These are phyloP conservation scores for Periconia macrospinosa DNA, from an alignment of 2,329 filamentous ascomycete species.

Conservation along the genomic window DNA sequence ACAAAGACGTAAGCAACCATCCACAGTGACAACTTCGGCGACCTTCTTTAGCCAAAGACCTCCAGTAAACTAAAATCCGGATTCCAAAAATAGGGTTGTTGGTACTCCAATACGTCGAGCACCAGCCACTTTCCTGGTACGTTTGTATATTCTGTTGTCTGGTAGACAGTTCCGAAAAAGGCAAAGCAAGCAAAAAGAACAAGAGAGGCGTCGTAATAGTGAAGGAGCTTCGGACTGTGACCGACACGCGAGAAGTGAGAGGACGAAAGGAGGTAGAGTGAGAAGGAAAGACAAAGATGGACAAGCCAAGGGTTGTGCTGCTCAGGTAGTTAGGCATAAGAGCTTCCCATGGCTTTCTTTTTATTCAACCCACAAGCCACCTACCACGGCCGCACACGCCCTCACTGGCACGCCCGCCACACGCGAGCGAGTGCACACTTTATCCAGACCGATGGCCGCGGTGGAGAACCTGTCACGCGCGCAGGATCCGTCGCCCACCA, in stretches of 20 bases:
- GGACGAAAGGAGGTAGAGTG: no score
- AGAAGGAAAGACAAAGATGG: no score
- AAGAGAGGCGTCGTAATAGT: background rate
- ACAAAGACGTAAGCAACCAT: background rate
- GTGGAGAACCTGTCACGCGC: background rate
- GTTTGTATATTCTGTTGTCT: background rate
- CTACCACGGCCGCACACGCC: background rate
- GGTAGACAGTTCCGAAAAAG: background rate
- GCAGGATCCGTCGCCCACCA: background rate
- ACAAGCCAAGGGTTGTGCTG: no score
- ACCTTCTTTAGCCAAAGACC: background rate
- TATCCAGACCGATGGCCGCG: background rate
- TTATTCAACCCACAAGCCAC: background rate
- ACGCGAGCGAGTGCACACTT: background rate
- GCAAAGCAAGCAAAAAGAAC: background rate
- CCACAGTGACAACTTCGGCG: background rate
- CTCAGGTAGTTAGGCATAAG: no score
- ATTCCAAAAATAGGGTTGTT: background rate
- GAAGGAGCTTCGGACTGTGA: background rate
- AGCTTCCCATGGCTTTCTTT: no score
- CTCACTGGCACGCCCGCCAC: background rate
- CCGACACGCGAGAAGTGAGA: no score
- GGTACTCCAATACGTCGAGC: background rate
- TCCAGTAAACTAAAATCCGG: background rate
- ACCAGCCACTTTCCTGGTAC: background rate